These are phyloP conservation scores for Helotiales sp. DNA, from an alignment of 2,329 filamentous ascomycete species.

Conservation along the genomic window DNA sequence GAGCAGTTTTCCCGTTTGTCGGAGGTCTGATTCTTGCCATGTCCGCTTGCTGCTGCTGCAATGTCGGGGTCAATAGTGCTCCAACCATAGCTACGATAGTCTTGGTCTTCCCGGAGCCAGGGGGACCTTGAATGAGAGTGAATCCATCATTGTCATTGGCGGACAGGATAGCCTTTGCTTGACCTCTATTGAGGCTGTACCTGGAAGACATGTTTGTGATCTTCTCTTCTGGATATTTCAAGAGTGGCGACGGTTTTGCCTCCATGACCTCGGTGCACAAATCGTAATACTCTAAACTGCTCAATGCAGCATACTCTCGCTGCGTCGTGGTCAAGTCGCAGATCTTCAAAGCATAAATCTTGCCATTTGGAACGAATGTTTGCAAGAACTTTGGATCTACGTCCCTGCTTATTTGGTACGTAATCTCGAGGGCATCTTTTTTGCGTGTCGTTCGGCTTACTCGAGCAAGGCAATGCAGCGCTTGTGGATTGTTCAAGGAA, in stretches of 20 bases:
- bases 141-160: constrained; percentile 96
- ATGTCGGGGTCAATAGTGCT: constrained; percentile 65
- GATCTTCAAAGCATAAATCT: constrained; percentile 76
- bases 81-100: constrained; percentile 97
- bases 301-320: constrained; percentile 89
- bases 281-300: constrained; percentile 93
- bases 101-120: constrained; percentile 97
- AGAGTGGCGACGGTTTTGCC: constrained; percentile 85
- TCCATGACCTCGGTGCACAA: constrained; percentile 88
- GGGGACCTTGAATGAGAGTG: constrained; percentile 91
- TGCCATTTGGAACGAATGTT: constrained; percentile 66
- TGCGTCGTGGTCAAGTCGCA: constrained; percentile 94
- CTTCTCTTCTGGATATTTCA: constrained; percentile 75
- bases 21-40: constrained; percentile 32
- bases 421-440: constrained; percentile 77
- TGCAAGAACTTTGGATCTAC: constrained; percentile 51
- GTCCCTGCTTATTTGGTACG: constrained; percentile 75
- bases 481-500: constrained; percentile 64
- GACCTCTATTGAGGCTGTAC: constrained; percentile 83
- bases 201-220: constrained; percentile 69
- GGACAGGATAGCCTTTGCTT: constrained; percentile 88
- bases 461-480: constrained; percentile 82
- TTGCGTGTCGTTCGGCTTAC: constrained; percentile 80
- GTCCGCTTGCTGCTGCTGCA: constrained; percentile 36
- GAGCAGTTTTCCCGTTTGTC: constrained; percentile 33